Base-by-base conservation (phyloP, 345 rosid genomes). In the Eucalyptus sp. region DNA sequence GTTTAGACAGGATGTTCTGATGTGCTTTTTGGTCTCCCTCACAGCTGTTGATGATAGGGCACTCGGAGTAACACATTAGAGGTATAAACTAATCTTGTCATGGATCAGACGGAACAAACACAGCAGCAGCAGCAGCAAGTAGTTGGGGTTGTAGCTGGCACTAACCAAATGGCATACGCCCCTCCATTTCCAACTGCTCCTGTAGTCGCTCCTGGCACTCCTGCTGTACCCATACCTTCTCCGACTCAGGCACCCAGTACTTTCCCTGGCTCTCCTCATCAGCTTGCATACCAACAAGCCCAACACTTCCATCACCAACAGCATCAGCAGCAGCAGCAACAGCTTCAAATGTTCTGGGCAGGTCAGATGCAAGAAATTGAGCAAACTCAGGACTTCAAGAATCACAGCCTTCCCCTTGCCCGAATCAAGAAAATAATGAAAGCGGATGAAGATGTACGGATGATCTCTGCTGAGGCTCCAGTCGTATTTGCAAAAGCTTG, bases 91-190 rank as follows among this genome's bases (percentile, higher is more conserved):
- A 11, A 20, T 41, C 84, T 76, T 76, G 15, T 76, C 84, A 95
- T 95, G 97, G 96, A 95, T 90, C 97, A 94, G 88, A 87, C 93
- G 24, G 95, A 93, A 48, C 95, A 94, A 90, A 71, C 87, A 25
- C 93, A 93, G 18, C 94, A 92, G 89, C 93, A 54, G 64, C 64
- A 92, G 88, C 91, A 88, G 81, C 90, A 89, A 9, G 92, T 90
- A 50, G 90, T 92, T 89, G 96, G 94, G 46, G 90, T 91, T 46
- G 91, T 91, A 87, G 91, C 93, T 86, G 92, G 94, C 50, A 87
- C 90, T 6, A 93, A 92, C 62, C 94, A 92, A 86, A 91, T 94
- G 91, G 89, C 92, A 29, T 96, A 94, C 89, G 89, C 90, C 33
- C 86, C 87, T 81, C 94, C 97, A 60, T 94, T 92, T 90, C 98